Conservation (phyloP, 495 filamentous ascomycete species). For the Penicillium chermesinum region DNA sequence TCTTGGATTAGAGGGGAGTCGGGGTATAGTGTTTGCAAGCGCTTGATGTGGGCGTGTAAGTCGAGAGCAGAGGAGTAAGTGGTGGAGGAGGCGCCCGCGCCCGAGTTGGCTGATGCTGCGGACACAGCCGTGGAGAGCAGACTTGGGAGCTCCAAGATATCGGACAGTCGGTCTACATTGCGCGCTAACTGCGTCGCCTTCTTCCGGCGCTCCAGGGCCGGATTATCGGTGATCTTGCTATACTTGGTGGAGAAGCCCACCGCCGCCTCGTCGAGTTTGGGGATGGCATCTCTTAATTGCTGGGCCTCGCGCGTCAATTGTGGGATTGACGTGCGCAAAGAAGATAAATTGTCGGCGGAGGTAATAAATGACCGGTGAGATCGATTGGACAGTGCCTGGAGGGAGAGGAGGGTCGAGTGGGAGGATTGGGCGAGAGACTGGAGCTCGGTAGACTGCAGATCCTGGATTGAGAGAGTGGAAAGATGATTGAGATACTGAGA, state of each 20-base stretch:
- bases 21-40: conserved; percentile 77
- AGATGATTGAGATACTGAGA: conserved; percentile 70
- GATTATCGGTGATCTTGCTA: conserved; percentile 67
- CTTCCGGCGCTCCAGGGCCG: conserved; percentile 67
- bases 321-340: conserved; percentile 62
- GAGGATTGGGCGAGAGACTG: conserved; percentile 74
- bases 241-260: conserved; percentile 79
- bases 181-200: conserved; percentile 79
- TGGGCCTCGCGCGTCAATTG: conserved; percentile 58
- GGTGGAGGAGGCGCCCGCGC: conserved; percentile 48
- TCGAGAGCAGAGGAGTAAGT: conserved; percentile 91
- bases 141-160: conserved; percentile 87
- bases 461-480: conserved; percentile 69
- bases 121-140: conserved; percentile 73
- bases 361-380: conserved; percentile 85
- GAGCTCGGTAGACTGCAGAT: conserved; percentile 69
- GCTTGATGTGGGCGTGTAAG: conserved; percentile 86
- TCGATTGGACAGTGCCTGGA: conserved; percentile 84
- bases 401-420: conserved; percentile 76
- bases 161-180: conserved; percentile 84
- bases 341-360: conserved; percentile 70
- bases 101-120: conserved; percentile 47
- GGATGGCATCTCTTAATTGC: conserved; percentile 65
- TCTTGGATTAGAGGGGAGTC: conserved; percentile 67
- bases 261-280: conserved; percentile 72